Base-by-base conservation (phyloP, 1,139 yeast species). In the Nakaseomyces kungkrabaensis region DNA sequence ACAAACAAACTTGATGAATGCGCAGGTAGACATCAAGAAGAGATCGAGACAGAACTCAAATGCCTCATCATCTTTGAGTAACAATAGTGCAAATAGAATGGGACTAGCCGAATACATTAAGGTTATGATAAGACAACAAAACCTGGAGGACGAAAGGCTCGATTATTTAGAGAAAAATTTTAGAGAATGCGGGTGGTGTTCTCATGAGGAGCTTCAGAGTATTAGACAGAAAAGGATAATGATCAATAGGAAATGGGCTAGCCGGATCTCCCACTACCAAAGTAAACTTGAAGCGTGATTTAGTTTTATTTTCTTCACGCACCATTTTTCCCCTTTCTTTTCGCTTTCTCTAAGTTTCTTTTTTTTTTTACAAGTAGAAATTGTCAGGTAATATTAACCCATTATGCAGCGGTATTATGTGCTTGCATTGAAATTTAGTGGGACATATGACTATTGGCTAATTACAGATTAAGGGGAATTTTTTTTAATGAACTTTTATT, bases 161-260 rank as follows among this genome's bases (percentile, higher is more conserved):
- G 56, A 51, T 9, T 49, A 51, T 10, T 33, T 56, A 29, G 57
- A 56, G 41, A 43, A 51, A 36, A 52, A 50, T 17, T 53, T 55
- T 34, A 37, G 47, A 5, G 29, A 49, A n/a, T 48, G 51, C 33
- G 58, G 57, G 13, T 58, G 61, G 61, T 52, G 53, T 33, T 54
- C 59, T n/a, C 38, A 47, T 22, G 51, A 52, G 9, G 61, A 58
- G 40, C 31, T 57, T n/a, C 25, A 45, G 22, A 51, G 48, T 27
- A 36, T 57, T 29, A 51, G 53, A 40, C 51, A 50, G 24, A 52
- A 55, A 46, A 49, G 61, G 29, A 49, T 56, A n/a, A 36, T 56
- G 29, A 54, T 57, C 22, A 57, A 55, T 49, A 49, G 49, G 40
- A 50, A 55, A 46, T 58, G 60, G 60, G 60, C 60, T 7, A 56